These are phyloP conservation scores for Pholiota molesta DNA, from an alignment of 768 basidiomycete species.

Conservation along the genomic window DNA sequence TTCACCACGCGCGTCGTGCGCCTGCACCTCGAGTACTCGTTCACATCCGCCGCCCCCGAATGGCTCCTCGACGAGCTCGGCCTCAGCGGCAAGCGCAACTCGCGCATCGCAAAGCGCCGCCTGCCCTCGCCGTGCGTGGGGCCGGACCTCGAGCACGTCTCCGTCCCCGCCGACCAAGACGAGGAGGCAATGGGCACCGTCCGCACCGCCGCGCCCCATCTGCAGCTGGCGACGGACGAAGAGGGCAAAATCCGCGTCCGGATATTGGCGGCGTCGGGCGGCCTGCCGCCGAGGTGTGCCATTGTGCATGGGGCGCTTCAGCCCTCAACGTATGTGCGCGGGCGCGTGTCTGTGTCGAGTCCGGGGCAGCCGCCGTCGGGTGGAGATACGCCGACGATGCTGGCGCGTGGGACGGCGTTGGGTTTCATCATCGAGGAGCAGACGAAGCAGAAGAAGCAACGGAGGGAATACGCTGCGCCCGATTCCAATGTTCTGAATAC, in stretches of 20 bases:
- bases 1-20: not conserved
- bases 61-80: constrained; percentile 24
- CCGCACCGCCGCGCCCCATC: not conserved
- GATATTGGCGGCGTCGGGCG: not conserved
- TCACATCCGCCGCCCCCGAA: constrained; percentile 10
- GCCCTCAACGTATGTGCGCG: not conserved
- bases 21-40: not conserved
- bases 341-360: not conserved
- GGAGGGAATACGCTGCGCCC: not conserved
- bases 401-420: constrained; percentile 11
- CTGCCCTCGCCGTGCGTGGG: not conserved
- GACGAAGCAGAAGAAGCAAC: too few relatives aligned
- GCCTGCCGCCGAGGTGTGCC: not conserved
- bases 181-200: not conserved
- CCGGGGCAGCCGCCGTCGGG: not conserved
- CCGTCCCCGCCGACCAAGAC: constrained; percentile 1
- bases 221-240: not conserved
- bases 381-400: not conserved
- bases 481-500: not conserved
- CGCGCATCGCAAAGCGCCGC: not conserved
- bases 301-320: not conserved
- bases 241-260: not conserved
- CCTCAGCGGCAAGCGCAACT: constrained; percentile 3
- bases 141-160: constrained; percentile 19
- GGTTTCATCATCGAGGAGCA: constrained; percentile 12